A percentile compares a stretch with the other conserved stretches of the same genome.
Evolutionary conservation across 2,329 filamentous ascomycete genomes (phyloP).

Genomic region (Knoxdaviesia proteae): DNA sequence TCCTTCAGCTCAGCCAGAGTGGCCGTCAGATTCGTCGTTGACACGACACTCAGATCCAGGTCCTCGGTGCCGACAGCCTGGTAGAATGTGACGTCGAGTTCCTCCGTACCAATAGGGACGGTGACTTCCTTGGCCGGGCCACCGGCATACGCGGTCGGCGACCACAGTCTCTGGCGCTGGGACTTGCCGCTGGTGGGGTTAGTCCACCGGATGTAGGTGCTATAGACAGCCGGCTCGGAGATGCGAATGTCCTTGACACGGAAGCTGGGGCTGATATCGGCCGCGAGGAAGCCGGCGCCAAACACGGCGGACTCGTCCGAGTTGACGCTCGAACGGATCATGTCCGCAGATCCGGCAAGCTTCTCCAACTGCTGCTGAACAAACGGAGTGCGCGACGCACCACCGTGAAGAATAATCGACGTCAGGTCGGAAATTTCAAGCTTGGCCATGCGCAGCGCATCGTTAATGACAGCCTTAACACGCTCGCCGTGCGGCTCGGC

Average conservation of each 20-base stretch:
- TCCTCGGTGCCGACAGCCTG: constrained; percentile 45
- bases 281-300: constrained; percentile 84
- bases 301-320: constrained; percentile 93
- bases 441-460: constrained; percentile 53
- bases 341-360: constrained; percentile 47
- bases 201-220: constrained; percentile 55
- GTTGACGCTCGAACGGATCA: constrained; percentile 86
- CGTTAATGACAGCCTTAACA: constrained; percentile 46
- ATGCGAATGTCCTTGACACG: constrained; percentile 90
- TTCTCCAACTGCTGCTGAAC: constrained; percentile 77
- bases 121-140: constrained; percentile 63
- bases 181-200: constrained; percentile 41
- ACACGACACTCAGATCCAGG: constrained; percentile 41
- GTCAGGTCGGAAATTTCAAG: constrained; percentile 58
- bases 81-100: constrained; percentile 63
- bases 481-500: constrained; percentile 46
- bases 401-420: constrained; percentile 84
- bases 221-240: constrained; percentile 55
- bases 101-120: constrained; percentile 52
- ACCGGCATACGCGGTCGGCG: constrained; percentile 53
- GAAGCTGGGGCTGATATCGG: constrained; percentile 83
- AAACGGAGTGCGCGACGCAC: constrained; percentile 76
- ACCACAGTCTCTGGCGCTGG: constrained; percentile 67
- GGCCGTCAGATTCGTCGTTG: constrained; percentile 69
- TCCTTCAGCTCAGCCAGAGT: constrained; percentile 61